Evolutionary conservation across 2,329 filamentous ascomycete species (phyloP).

Genomic region (Colletotrichum sp.): DNA sequence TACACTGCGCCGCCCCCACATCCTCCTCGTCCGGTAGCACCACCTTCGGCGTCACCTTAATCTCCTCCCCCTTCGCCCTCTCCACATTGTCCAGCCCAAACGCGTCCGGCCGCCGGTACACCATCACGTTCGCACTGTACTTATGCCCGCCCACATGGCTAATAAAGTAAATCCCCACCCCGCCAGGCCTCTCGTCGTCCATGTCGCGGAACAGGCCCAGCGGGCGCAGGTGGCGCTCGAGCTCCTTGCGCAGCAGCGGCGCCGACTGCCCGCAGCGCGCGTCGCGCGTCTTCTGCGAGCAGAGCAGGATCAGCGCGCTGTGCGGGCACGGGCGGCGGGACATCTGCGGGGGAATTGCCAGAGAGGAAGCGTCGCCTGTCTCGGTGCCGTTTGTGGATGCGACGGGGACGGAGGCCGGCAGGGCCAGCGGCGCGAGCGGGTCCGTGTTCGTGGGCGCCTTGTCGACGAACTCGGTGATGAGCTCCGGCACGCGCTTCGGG

Average conservation of each 20-base stretch:
- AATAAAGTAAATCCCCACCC: constrained; percentile 96
- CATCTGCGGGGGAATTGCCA: constrained; percentile 34
- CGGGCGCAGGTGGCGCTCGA: constrained; percentile 86
- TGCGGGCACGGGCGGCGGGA: constrained; percentile 76
- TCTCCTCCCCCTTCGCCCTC: constrained; percentile 39
- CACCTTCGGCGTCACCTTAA: constrained; percentile 33
- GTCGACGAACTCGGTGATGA: constrained; percentile 76
- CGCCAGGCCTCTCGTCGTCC: constrained; percentile 86
- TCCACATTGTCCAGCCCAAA: constrained; percentile 57
- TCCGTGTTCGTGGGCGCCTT: constrained; percentile 75
- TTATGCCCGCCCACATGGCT: constrained; percentile 97
- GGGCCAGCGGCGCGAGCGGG: constrained; percentile 52
- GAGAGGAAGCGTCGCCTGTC: constrained; percentile 14
- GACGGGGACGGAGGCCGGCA: constrained; percentile 39
- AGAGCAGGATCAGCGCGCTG: constrained; percentile 86
- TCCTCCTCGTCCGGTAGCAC: constrained; percentile 39
- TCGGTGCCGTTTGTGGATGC: constrained; percentile 24
- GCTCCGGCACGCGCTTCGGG: constrained; percentile 71
- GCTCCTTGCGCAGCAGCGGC: constrained; percentile 84
- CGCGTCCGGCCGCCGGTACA: constrained; percentile 74
- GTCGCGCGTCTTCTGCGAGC: constrained; percentile 93
- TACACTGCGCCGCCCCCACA: constrained; percentile 80
- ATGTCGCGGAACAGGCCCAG: constrained; percentile 86
- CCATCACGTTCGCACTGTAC: constrained; percentile 91
- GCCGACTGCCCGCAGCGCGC: constrained; percentile 94